Conservation (phyloP, 805 yeast genomes). For the Komagataella ulmi region DNA sequence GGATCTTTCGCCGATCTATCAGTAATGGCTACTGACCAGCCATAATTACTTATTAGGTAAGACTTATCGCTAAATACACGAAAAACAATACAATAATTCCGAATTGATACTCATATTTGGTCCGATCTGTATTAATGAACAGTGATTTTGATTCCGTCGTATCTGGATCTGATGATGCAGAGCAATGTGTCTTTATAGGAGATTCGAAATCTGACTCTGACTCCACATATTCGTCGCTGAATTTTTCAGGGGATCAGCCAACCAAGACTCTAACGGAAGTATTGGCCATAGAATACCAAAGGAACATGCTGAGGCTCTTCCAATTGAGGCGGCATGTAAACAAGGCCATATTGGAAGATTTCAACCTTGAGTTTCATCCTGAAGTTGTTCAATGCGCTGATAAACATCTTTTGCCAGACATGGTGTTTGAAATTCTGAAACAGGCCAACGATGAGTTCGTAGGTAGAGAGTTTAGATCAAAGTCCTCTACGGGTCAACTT, state of each 20-base stretch:
- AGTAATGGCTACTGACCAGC: background rate
- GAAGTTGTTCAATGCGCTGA: background rate
- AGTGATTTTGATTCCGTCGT: background rate
- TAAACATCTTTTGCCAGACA: background rate
- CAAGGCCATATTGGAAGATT: background rate
- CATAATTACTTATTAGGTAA: background rate
- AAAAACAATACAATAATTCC: background rate
- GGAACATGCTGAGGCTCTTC: background rate
- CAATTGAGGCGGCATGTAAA: background rate
- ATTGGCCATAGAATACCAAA: background rate
- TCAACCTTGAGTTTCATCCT: background rate
- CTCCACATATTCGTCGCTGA: background rate
- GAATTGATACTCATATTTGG: background rate
- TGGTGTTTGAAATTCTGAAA: background rate
- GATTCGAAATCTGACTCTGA: background rate
- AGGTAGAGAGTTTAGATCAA: background rate
- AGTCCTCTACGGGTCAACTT: background rate
- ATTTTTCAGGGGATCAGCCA: background rate
- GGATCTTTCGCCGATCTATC: background rate
- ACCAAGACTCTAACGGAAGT: background rate
- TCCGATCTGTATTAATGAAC: background rate
- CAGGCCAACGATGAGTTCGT: background rate
- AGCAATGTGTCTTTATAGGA: background rate
- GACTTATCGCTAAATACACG: background rate
- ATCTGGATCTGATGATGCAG: background rate